Evolutionary conservation across 2,329 filamentous ascomycete species (phyloP).

Genomic region (Tolypocladium capitatum): DNA sequence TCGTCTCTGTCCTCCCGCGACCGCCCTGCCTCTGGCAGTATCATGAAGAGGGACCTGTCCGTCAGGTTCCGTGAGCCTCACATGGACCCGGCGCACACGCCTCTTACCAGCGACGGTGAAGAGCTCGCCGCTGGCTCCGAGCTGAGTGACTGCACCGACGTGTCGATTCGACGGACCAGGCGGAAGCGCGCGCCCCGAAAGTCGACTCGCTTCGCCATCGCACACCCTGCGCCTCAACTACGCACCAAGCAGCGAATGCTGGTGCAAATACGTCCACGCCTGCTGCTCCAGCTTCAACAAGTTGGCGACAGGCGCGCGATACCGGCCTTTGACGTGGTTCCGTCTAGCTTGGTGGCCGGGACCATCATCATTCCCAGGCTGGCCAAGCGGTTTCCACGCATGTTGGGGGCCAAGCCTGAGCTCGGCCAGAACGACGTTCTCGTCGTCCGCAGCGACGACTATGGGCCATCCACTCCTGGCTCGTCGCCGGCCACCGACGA

Average conservation of each 20-base stretch:
- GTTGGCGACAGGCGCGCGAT: constrained; percentile 48
- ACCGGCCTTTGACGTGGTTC: constrained; percentile 62
- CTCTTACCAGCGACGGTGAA: constrained; percentile 35
- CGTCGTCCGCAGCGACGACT: constrained; percentile 57
- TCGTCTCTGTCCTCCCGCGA: constrained; percentile 7
- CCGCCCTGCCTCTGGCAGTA: constrained; percentile 24
- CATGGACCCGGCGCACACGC: constrained; percentile 13
- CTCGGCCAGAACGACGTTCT: constrained; percentile 58
- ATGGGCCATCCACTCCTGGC: constrained; percentile 23
- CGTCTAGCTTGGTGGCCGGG: constrained; percentile 45
- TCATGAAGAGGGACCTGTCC: constrained; percentile 25
- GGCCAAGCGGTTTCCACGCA: constrained; percentile 46
- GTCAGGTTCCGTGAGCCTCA: constrained; percentile 32
- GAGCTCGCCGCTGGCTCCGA: constrained; percentile 26
- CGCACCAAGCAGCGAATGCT: constrained; percentile 51
- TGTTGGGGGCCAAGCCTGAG: constrained; percentile 49
- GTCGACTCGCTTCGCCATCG: constrained; percentile 53
- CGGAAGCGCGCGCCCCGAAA: constrained; percentile 35
- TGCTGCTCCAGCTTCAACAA: constrained; percentile 60
- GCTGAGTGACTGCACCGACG: constrained; percentile 31
- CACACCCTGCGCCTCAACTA: constrained; percentile 50
- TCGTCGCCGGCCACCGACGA: constrained; percentile 22
- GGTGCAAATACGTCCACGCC: constrained; percentile 51
- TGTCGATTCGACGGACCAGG: constrained; percentile 22
- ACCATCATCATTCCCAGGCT: constrained; percentile 45